These are phyloP conservation scores for Neospermospora avenae DNA, from an alignment of 2,329 filamentous ascomycete species.

Conservation along the genomic window DNA sequence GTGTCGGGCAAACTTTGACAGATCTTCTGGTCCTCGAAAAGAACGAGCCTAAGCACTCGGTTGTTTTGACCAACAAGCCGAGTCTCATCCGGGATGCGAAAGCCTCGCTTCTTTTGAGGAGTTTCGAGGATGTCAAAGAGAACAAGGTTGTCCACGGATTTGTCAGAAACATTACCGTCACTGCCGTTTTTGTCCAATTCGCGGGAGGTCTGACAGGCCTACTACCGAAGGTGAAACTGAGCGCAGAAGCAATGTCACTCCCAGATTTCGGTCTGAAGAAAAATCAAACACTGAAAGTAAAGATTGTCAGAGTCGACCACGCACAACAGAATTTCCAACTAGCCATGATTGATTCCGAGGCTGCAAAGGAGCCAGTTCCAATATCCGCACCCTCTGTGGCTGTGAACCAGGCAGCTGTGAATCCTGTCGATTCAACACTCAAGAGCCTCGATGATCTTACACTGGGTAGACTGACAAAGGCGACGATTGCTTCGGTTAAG, in stretches of 20 bases:
- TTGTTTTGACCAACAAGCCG: slow-evolving; percentile 79
- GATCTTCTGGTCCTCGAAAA: slow-evolving; percentile 88
- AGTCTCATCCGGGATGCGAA: slow-evolving; percentile 74
- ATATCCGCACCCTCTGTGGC: slow-evolving; percentile 31
- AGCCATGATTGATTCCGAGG: slow-evolving; percentile 53
- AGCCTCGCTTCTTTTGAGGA: slow-evolving; percentile 66
- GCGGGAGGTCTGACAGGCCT: slow-evolving; percentile 72
- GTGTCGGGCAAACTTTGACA: slow-evolving; percentile 77
- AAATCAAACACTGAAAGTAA: slow-evolving; percentile 71
- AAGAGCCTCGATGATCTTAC: slow-evolving; percentile 67
- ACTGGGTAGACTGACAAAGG: slow-evolving; percentile 71
- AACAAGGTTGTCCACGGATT: slow-evolving; percentile 72
- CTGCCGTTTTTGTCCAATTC: slow-evolving; percentile 87
- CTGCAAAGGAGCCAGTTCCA: slow-evolving; percentile 43
- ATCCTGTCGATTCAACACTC: slow-evolving; percentile 64
- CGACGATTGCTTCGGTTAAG: slow-evolving; percentile 78
- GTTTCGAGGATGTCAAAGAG: slow-evolving; percentile 67
- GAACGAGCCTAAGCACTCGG: slow-evolving; percentile 69
- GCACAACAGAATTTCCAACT: slow-evolving; percentile 67
- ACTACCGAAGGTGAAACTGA: slow-evolving; percentile 74
- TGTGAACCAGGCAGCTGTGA: slow-evolving; percentile 43
- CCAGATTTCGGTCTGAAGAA: slow-evolving; percentile 76
- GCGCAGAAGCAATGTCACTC: slow-evolving; percentile 63
- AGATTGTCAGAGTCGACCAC: slow-evolving; percentile 68
- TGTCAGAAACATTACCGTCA: slow-evolving; percentile 77